Base-by-base conservation (phyloP, 2,329 filamentous ascomycete genomes). In the Diaporthe citrichinensis region DNA sequence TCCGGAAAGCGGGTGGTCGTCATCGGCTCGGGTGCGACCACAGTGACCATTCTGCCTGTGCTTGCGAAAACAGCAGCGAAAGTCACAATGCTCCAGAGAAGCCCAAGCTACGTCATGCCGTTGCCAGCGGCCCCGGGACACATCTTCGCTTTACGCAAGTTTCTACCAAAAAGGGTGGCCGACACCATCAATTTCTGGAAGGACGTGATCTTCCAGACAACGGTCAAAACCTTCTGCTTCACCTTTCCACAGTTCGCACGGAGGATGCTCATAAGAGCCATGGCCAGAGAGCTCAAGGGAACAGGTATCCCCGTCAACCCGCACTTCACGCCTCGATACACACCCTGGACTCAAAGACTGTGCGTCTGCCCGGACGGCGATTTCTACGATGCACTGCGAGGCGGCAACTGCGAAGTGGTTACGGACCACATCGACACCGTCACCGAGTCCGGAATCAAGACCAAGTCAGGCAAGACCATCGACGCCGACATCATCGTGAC, bases 31-130 rank as follows among this genome's bases (percentile, higher is more conserved):
- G 95, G 95, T 10, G 95, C 95, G 3, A 97, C 95, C 0, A 93
- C 94, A 9, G 85, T 96, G 67, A 97, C 95, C 0, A 87, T 98
- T 1, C 82, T 97, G 4, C 95, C 95, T 0, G 90, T 88, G 62
- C 84, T 97, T 61, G 90, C 92, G 0, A 85, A 93, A 58, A 90
- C 88, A 53, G 94, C 93, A 7, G 84, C 84, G 7, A 88, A 90
- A 20, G 91, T 95, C 39, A 96, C 94, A 1, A 95, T 96, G 90
- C 88, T 97, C 3, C 95, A 97, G 84, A 91, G 95, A 74, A 95
- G 92, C 61, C 95, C 95, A 0, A 90, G 89, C 0, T 96, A 94
- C 80, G 88, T 96, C 73, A 78, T 93, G 59, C 85, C 89, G n/a
- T 79, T 91, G 1, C 69, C 76, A 28, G 69, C 73, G 10, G 55